A percentile compares a stretch with the other conserved stretches of the same genome.
These are phyloP conservation scores for Tilletia indica DNA, from an alignment of 1,284 basidiomycete species.

Conservation along the genomic window DNA sequence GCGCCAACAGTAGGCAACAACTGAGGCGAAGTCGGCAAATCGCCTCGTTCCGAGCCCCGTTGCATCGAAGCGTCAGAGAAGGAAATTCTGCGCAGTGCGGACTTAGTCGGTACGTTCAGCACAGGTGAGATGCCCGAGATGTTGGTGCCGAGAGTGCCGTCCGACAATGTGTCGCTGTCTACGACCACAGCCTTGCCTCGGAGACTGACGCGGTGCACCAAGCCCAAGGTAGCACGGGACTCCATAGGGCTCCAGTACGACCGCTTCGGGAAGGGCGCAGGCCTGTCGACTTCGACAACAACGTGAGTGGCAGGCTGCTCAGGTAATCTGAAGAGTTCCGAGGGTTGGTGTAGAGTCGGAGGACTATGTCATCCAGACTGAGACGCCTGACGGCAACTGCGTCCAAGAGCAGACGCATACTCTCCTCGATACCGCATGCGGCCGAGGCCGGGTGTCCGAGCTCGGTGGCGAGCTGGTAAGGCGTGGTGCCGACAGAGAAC, in stretches of 20 bases:
- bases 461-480: conserved; percentile 73
- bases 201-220: conserved; percentile 85
- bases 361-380: conserved; percentile 77
- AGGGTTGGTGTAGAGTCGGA: conserved; percentile 85
- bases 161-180: conserved; percentile 73
- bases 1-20: conserved; percentile 21
- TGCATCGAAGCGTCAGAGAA: conserved; percentile 10
- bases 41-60: neutral
- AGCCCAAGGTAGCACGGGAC: conserved; percentile 68
- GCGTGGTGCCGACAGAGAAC: conserved; percentile 83
- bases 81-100: neutral
- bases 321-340: conserved; percentile 85
- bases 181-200: conserved; percentile 88
- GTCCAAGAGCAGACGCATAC: conserved; percentile 80
- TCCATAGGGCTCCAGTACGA: conserved; percentile 82
- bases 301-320: conserved; percentile 72
- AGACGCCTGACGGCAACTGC: conserved; percentile 79
- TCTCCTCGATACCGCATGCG: conserved; percentile 81
- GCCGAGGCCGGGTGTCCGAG: conserved; percentile 69
- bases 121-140: conserved; percentile 65
- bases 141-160: conserved; percentile 71
- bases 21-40: conserved; percentile 8
- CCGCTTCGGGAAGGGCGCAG: conserved; percentile 63
- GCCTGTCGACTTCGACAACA: conserved; percentile 86
- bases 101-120: conserved; percentile 28